Conservation (phyloP, 164 flowering plant genomes). For the Dillenia turbinata region DNA sequence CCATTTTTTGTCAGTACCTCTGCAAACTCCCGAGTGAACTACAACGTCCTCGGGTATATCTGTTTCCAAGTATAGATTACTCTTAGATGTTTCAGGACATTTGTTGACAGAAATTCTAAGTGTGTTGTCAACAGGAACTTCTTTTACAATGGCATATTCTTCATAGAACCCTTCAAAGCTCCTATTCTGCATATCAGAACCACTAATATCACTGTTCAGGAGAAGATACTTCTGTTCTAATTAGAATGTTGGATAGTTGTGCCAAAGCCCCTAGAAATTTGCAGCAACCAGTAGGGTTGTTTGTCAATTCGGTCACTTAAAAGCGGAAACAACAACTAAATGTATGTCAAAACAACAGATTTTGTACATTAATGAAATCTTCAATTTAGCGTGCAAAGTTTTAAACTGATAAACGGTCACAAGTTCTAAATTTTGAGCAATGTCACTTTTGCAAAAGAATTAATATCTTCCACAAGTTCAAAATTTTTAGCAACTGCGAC, state of each 20-base stretch:
- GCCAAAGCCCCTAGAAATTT: conserved; percentile 48
- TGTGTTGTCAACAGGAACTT: conserved; percentile 36
- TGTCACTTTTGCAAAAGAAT: too few relatives aligned
- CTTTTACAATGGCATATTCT: conserved; percentile 57
- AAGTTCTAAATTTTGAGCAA: too few relatives aligned
- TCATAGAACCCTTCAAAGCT: conserved; percentile 64
- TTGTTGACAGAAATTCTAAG: conserved; percentile 54
- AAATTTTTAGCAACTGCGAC: too few relatives aligned
- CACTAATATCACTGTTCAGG: conserved; percentile 27
- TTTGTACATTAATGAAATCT: too few relatives aligned
- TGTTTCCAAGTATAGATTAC: conserved; percentile 60
- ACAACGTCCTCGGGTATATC: conserved; percentile 80
- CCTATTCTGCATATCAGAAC: conserved; percentile 22
- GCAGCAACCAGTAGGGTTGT: conserved; percentile 8
- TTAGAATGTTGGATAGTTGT: conserved; percentile 44
- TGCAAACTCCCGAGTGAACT: conserved; percentile 93
- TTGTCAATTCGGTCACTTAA: conserved; percentile 11
- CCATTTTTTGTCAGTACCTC: conserved; percentile 59
- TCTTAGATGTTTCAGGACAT: conserved; percentile 45
- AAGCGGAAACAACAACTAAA: neutral
- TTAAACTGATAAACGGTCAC: too few relatives aligned
- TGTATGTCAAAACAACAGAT: too few relatives aligned
- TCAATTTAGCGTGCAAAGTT: too few relatives aligned
- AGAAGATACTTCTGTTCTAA: conserved; percentile 35
- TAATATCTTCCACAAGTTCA: too few relatives aligned